phyloP scores from a whole-genome alignment of 371 early-diverging fungal species.

The Capniomyces stellatus region DNA sequence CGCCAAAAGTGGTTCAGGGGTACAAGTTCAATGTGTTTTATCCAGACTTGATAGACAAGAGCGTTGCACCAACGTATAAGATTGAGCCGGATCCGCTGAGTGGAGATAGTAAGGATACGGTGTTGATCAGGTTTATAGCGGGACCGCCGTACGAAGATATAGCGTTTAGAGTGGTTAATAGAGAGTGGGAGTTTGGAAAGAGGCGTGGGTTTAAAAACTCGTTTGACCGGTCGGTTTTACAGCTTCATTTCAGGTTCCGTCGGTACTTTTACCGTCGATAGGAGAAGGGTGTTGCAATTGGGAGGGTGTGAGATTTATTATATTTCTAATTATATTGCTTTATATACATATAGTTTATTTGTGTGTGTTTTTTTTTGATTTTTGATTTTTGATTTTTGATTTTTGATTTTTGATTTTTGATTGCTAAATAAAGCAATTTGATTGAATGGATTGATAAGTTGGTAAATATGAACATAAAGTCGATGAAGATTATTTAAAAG shows the following conservation, averaged over 20 bases:
- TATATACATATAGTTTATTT: too few species aligned
- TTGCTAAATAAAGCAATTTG: too few species aligned
- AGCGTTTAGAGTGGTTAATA: slow-evolving; percentile 83
- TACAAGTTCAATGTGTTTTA: slow-evolving; percentile 95
- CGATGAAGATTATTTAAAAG: too few species aligned
- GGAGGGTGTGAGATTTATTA: too few species aligned
- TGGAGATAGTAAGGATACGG: slow-evolving; percentile 42
- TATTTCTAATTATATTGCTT: too few species aligned
- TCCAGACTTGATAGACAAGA: slow-evolving; percentile 85
- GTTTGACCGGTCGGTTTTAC: slow-evolving; percentile 81
- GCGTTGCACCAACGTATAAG: slow-evolving; percentile 69
- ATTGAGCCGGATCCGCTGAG: slow-evolving; percentile 51
- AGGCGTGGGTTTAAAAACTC: slow-evolving; percentile 76
- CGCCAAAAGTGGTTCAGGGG: slow-evolving; percentile 91
- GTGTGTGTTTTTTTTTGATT: too few species aligned
- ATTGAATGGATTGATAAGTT: too few species aligned
- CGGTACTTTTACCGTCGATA: slow-evolving; percentile 61
- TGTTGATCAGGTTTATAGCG: slow-evolving; percentile 70
- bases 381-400: too few species aligned
- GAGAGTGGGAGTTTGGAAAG: slow-evolving; percentile 88
- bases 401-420: too few species aligned
- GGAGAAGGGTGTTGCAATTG: too few species aligned
- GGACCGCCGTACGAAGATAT: slow-evolving; percentile 94
- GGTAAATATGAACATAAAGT: too few species aligned
- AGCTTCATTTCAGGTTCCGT: slow-evolving; percentile 87